A percentile compares a stretch with the other conserved stretches of the same genome.
Conservation (phyloP, 1,284 basidiomycete species). For the Pseudomicrostroma phylloplanum region DNA sequence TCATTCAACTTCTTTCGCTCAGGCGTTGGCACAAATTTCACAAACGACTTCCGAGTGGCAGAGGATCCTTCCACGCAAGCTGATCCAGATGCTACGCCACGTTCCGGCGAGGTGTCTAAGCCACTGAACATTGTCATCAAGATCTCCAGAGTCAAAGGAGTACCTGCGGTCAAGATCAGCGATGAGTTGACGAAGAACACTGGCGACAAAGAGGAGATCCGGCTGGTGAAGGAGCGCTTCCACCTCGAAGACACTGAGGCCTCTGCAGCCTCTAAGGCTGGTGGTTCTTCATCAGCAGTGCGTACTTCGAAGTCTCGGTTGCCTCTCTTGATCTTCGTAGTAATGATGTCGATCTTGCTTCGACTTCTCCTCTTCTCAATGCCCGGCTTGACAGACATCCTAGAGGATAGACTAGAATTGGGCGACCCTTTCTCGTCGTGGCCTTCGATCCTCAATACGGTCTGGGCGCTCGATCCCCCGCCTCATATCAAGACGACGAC, state of each 20-base stretch:
- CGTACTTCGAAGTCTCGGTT: too few species aligned
- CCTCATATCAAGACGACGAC: slow-evolving; percentile 50
- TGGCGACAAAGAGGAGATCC: slow-evolving; percentile 37
- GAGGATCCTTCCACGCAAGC: slow-evolving; percentile 3
- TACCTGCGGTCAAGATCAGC: slow-evolving; percentile 44
- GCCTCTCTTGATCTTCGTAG: too few species aligned
- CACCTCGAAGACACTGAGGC: not conserved
- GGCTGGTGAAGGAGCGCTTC: slow-evolving; percentile 11
- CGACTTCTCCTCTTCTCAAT: slow-evolving; percentile 47
- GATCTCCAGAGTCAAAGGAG: slow-evolving; percentile 33
- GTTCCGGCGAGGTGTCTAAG: slow-evolving; percentile 16
- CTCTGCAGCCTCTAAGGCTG: too few species aligned
- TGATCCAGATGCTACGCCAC: slow-evolving; percentile 10
- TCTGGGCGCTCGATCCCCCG: slow-evolving; percentile 53
- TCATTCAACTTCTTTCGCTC: not conserved
- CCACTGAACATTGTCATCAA: slow-evolving; percentile 50
- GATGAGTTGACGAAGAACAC: slow-evolving; percentile 50
- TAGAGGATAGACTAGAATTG: slow-evolving; percentile 62
- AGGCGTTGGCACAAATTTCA: slow-evolving; percentile 11
- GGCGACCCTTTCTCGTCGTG: slow-evolving; percentile 59
- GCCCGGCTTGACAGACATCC: slow-evolving; percentile 40
- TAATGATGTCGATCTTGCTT: slow-evolving; percentile 15
- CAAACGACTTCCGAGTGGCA: slow-evolving; percentile 12
- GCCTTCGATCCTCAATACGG: slow-evolving; percentile 41
- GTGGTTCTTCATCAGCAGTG: too few species aligned